These are phyloP conservation scores for Vitis rotundifolia DNA, from an alignment of 164 flowering plant genomes.

Conservation along the genomic window DNA sequence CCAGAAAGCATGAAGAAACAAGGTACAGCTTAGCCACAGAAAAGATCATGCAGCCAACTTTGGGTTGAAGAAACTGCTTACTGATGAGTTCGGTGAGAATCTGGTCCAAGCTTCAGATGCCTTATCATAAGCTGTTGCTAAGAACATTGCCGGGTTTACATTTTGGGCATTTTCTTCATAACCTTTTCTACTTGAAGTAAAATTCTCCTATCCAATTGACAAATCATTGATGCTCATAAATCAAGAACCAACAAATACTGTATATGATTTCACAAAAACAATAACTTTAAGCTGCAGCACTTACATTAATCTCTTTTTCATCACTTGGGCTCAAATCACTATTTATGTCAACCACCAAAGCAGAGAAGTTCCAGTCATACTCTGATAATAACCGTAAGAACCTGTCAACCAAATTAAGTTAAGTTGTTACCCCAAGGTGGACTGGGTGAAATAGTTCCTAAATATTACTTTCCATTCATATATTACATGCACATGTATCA, in stretches of 20 bases:
- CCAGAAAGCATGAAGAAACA: background rate
- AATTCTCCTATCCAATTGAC: conserved; percentile 53
- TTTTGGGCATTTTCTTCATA: conserved; percentile 38
- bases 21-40: too few species aligned
- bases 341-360: conserved; percentile 84
- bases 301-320: conserved; percentile 72
- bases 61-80: conserved; percentile 31
- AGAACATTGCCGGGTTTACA: conserved; percentile 65
- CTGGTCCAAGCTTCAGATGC: conserved; percentile 91
- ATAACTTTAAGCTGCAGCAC: conserved; percentile 13
- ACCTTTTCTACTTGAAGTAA: conserved; percentile 54
- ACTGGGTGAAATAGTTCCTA: too few species aligned
- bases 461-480: too few species aligned
- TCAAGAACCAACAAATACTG: too few species aligned
- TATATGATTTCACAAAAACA: too few species aligned
- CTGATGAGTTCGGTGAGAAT: conserved; percentile 61
- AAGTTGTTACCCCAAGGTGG: background rate
- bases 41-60: background rate
- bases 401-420: conserved; percentile 38
- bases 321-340: conserved; percentile 59
- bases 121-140: conserved; percentile 89
- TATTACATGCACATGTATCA: too few species aligned
- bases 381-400: conserved; percentile 76
- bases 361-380: conserved; percentile 82
- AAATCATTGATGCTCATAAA: too few species aligned